A percentile compares a stretch with the other conserved stretches of the same genome.
Conservation (phyloP, 352 stramenopile species). For the Elongisporangium prolatum region DNA sequence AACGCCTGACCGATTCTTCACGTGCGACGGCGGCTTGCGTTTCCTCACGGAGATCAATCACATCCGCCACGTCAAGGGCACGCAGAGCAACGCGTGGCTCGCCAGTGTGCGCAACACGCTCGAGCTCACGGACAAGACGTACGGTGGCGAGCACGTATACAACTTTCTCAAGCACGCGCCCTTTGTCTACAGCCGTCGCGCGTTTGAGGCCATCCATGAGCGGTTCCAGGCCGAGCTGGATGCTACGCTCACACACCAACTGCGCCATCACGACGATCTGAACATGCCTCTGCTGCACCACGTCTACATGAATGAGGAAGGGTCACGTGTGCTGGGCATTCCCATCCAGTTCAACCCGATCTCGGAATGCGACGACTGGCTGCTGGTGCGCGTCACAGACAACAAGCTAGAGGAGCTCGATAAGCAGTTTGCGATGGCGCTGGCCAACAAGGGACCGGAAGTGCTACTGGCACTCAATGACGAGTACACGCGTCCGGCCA, state of each 20-base stretch:
- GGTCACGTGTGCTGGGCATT: constrained; percentile 42
- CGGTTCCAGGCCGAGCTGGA: constrained; percentile 57
- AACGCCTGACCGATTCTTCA: constrained; percentile 78
- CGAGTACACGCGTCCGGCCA: constrained; percentile 55
- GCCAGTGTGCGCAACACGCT: constrained; percentile 77
- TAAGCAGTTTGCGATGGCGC: constrained; percentile 24
- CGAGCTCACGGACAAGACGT: constrained; percentile 56
- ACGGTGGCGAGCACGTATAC: constrained; percentile 80
- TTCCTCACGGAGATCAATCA: constrained; percentile 82
- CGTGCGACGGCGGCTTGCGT: constrained; percentile 67
- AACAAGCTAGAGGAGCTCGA: constrained; percentile 9
- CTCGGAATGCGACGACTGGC: constrained; percentile 71
- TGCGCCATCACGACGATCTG: constrained; percentile 63
- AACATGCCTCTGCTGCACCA: constrained; percentile 83
- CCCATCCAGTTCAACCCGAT: constrained; percentile 69
- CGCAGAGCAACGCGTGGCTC: constrained; percentile 69
- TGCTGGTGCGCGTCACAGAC: constrained; percentile 56
- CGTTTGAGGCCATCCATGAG: constrained; percentile 72
- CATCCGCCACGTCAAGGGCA: constrained; percentile 64
- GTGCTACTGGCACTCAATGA: constrained; percentile 79
- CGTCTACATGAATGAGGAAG: constrained; percentile 85
- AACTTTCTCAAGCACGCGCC: constrained; percentile 86
- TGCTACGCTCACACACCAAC: constrained; percentile 48
- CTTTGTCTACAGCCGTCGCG: constrained; percentile 72
- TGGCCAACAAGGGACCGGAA: constrained; percentile 47